Evolutionary conservation across 1,139 yeast genomes (phyloP), one percentile per base, ranked within the genome.

Genomic region (Oligophagozyma castellii): DNA sequence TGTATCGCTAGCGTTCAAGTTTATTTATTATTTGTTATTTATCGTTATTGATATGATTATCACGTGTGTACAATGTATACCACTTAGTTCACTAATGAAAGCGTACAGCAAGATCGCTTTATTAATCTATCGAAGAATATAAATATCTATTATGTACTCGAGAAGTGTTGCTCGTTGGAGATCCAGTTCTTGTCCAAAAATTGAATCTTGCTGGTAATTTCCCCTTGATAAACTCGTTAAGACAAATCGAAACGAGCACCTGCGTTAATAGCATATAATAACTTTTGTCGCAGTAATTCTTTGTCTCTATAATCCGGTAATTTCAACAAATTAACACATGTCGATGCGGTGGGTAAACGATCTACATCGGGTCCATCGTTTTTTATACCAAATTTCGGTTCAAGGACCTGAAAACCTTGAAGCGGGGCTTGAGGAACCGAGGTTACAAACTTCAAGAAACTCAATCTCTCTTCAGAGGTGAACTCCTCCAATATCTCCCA

Each of bases 351-450:
- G 0, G 98, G 98, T 25, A 89, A 59, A 24, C 93, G 59, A 5
- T 64, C 63, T 2, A 48, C 43, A 18, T 63, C 60, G 6, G 40
- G 30, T 0, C 94, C 93, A 1, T 77, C 67, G 42, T 73, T 73
- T 28, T 83, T 56, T 27, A 89, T 78, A 2, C 93, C 93, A 56
- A 89, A 84, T 33, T 62, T 63, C 0, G 99, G 98, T 21, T 57
- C 58, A 29, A 92, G 60, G 5, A 73, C 70, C 3, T 65, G 62
- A 51, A 89, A 89, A 1, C 99, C 99, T 16, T 81, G 61, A 21
- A 89, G 59, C 1, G 99, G 98, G 0, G 95, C 94, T 37, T 89
- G 67, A 2, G 94, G 74, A 1, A 83, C 93, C 0, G 95, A 79
- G 0, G 96, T 89, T 14, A 81, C 95, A 58, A 84, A 89, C 48